phyloP scores from a whole-genome alignment of 2,329 filamentous ascomycete genomes.

The Colletotrichum tamarilloi region DNA sequence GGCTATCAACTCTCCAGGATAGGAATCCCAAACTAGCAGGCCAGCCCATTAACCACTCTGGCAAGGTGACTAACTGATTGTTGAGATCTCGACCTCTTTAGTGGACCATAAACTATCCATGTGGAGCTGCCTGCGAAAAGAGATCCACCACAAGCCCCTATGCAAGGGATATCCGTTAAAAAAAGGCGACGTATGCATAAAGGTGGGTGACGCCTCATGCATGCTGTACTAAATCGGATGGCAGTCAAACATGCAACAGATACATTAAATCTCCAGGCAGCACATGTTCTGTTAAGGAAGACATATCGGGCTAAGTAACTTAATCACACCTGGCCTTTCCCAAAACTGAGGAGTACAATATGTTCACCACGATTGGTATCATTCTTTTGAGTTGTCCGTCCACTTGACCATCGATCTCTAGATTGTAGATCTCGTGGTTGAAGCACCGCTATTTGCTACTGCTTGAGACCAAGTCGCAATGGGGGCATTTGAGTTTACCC shows the following conservation, averaged over 20 bases:
- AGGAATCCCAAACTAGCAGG: slow-evolving; percentile 19
- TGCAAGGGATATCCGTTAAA: background rate
- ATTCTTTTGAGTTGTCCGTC: too few species aligned
- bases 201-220: background rate
- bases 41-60: slow-evolving; percentile 36
- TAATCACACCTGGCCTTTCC: too few species aligned
- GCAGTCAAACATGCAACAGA: background rate
- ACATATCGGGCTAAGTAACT: background rate
- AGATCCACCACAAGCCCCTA: background rate
- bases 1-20: slow-evolving; percentile 19
- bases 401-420: too few species aligned
- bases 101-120: fast-evolving
- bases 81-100: fast-evolving
- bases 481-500: too few species aligned
- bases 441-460: too few species aligned
- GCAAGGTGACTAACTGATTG: slow-evolving; percentile 25
- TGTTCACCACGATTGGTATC: too few species aligned
- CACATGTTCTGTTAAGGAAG: background rate
- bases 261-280: background rate
- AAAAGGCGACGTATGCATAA: background rate
- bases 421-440: too few species aligned
- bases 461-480: too few species aligned
- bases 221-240: background rate
- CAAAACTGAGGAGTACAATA: too few species aligned
- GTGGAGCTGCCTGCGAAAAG: too few species aligned